A percentile compares a stretch with the other conserved stretches of the same genome.
Evolutionary conservation across 176 grass and related monocot species (phyloP).

Genomic region (Thinopyrum elongatum): DNA sequence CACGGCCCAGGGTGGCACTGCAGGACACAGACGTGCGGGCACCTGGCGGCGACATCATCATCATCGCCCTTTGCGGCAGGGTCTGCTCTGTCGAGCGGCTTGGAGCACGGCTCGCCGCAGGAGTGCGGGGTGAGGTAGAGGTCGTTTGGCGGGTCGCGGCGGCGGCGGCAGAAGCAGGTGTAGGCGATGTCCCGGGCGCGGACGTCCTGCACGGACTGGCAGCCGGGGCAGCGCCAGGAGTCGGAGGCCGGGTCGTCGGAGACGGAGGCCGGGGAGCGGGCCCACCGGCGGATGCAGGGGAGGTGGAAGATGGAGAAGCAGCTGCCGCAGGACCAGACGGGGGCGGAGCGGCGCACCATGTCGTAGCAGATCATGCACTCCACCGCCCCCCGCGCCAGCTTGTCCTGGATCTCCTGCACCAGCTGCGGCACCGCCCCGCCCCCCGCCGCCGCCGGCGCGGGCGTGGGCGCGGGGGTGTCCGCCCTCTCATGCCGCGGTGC

Average conservation of each 20-base stretch:
- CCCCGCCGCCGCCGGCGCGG: not conserved
- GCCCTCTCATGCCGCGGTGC: no score
- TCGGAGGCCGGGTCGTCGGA: constrained; percentile 37
- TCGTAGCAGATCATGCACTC: constrained; percentile 99
- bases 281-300: constrained; percentile 91
- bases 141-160: constrained; percentile 64
- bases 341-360: constrained; percentile 79
- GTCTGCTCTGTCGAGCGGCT: constrained; percentile 47
- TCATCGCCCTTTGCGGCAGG: not conserved
- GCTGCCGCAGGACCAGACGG: constrained; percentile 89
- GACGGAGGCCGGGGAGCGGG: constrained; percentile 72
- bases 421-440: constrained; percentile 63
- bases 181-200: constrained; percentile 61
- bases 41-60: constrained; percentile 30
- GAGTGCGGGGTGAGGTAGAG: constrained; percentile 90
- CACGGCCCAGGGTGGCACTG: constrained; percentile 93
- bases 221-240: constrained; percentile 84
- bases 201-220: constrained; percentile 65
- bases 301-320: constrained; percentile 98
- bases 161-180: constrained; percentile 81
- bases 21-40: constrained; percentile 85
- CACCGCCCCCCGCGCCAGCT: constrained; percentile 65
- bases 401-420: constrained; percentile 96
- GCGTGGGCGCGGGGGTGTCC: not conserved
- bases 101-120: constrained; percentile 84